Percentiles rank a stretch among this genome's conserved stretches.
phyloP scores from a whole-genome alignment of 108 stramenopile genomes.

The Mayamaea pseudoterrestris region DNA sequence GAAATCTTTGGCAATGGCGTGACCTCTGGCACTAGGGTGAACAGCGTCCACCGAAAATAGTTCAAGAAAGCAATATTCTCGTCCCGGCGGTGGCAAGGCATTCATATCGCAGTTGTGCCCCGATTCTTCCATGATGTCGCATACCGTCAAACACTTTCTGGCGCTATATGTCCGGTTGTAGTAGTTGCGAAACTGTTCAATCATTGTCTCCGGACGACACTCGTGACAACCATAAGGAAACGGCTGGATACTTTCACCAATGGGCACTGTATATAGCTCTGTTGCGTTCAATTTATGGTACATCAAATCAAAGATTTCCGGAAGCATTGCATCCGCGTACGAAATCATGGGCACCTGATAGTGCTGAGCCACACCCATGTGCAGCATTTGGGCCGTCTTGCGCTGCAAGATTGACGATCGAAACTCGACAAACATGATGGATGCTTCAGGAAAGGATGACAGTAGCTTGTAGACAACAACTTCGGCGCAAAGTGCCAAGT shows the following conservation, averaged over 20 bases:
- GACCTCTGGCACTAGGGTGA: constrained; percentile 34
- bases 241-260: constrained; percentile 21
- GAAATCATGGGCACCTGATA: constrained; percentile 52
- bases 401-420: constrained; percentile 38
- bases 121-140: no score
- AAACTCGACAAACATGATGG: constrained; percentile 45
- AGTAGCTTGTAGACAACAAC: constrained; percentile 36
- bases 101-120: no score
- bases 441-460: constrained; percentile 19
- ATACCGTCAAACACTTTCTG: no score
- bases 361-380: constrained; percentile 50
- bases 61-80: constrained; percentile 35
- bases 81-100: no score
- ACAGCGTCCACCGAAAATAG: constrained; percentile 44
- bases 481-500: constrained; percentile 38
- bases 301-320: constrained; percentile 16
- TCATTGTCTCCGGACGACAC: constrained; percentile 20
- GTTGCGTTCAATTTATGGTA: constrained; percentile 15
- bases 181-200: constrained; percentile 14
- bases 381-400: constrained; percentile 39
- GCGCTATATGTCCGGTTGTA: constrained; percentile 12
- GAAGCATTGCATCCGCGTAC: constrained; percentile 49
- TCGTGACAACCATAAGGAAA: constrained; percentile 40
- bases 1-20: constrained; percentile 36
- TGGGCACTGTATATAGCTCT: constrained; percentile 17